These are phyloP conservation scores for Neurospora sp. DNA, from an alignment of 2,329 filamentous ascomycete species.

Conservation along the genomic window DNA sequence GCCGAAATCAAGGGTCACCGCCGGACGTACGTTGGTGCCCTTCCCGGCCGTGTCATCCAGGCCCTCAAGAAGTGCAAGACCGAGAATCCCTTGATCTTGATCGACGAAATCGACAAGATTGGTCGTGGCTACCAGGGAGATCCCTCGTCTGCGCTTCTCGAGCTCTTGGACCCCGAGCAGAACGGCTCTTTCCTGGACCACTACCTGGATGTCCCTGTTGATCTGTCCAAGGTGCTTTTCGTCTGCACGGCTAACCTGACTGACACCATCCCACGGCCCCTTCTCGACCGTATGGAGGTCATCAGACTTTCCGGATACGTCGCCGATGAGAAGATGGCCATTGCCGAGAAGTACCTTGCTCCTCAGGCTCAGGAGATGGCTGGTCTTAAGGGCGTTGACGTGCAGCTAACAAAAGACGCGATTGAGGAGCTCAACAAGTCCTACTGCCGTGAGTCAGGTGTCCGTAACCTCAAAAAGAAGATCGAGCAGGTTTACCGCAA, in stretches of 20 bases:
- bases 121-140: slow-evolving; percentile 94
- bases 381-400: slow-evolving; percentile 81
- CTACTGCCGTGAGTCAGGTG: slow-evolving; percentile 94
- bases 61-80: slow-evolving; percentile 98
- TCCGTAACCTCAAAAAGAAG: slow-evolving; percentile 97
- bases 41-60: slow-evolving; percentile 95
- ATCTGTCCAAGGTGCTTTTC: slow-evolving; percentile 94
- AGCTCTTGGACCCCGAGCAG: slow-evolving; percentile 91
- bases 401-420: slow-evolving; percentile 74
- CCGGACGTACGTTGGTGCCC: slow-evolving; percentile 88
- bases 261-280: slow-evolving; percentile 87
- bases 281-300: slow-evolving; percentile 95
- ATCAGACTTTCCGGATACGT: slow-evolving; percentile 96
- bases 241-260: slow-evolving; percentile 99
- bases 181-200: slow-evolving; percentile 97
- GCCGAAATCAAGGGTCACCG: slow-evolving; percentile 98
- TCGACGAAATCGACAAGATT: slow-evolving; percentile 98
- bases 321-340: slow-evolving; percentile 97
- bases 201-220: slow-evolving; percentile 96
- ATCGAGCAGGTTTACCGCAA: slow-evolving; percentile 99
- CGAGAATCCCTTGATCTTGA: slow-evolving; percentile 91
- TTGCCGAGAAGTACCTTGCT: slow-evolving; percentile 84
- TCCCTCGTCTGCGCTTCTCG: slow-evolving; percentile 84
- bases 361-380: slow-evolving; percentile 91
- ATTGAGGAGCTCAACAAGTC: slow-evolving; percentile 97